Evolutionary conservation across 2,329 filamentous ascomycete species (phyloP), one percentile per base, ranked within the genome.

Genomic region (Alternaria viburni): DNA sequence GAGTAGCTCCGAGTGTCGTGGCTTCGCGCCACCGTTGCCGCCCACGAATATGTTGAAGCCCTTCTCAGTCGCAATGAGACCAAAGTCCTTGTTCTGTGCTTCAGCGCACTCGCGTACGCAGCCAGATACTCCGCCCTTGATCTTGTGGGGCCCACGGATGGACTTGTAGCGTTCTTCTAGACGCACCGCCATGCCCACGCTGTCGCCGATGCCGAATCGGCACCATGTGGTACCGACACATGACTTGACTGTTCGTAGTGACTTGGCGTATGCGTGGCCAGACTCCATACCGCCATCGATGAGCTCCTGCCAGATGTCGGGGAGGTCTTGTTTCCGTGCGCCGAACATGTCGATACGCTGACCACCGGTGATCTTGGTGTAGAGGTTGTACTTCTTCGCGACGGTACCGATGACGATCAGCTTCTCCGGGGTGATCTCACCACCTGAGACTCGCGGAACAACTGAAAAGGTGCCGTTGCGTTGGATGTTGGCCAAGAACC

Each of bases 321-420:
- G 85, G 17, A 97, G 84, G 77, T 97, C 93, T 69, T 96, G 91
- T 81, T 96, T 97, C 80, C 89, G 90, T 0, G 93, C 93, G 44
- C 93, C 93, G 74, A 97, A 97, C 89, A 97, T 88, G 79, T 97
- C 93, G 74, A 97, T 97, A 59, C 93, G 88, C 80, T 97, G 93
- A 1, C 92, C 93, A 59, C 93, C 93, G 0, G 93, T 97, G 76
- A 97, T 96, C 81, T 97, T 97, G 75, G 90, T 93, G 81, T 97
- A 97, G 7, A 97, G 83, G 36, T 87, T 86, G 74, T 93, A 97
- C 77, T 95, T 90, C 82, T 92, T 92, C 0, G 93, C 93, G 0
- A 97, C 92, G 59, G 89, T 88, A 0, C 93, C 93, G 62, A 97
- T 93, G 60, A 90, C 87, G 50, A 97, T 91, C 55, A 97, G 86